Base-by-base conservation (phyloP, 225 moss, liverwort and hornwort species). In the Bryum argenteum region DNA sequence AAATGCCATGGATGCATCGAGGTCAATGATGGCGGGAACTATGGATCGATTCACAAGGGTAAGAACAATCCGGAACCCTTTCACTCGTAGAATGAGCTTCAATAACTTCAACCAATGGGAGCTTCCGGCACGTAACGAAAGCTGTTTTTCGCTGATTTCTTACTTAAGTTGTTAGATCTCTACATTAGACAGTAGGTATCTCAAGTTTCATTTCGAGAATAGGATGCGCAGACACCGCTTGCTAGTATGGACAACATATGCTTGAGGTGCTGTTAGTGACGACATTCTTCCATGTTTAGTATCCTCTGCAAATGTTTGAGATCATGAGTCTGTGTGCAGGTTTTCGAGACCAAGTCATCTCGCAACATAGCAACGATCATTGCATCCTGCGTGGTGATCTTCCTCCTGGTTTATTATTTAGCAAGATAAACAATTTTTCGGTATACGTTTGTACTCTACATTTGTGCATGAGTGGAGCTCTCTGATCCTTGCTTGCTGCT, bases 1-100 rank as follows among this genome's bases (percentile, higher is more conserved):
- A 65, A 93, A 90, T 84, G 96, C 87, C 67, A 96, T 96, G 91
- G 93, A 96, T 74, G 77, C 93, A 52, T 84, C 89, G 79, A 90
- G 91, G 80, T 91, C 93, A 55, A 71, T 90, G 71, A 88, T 96
- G 79, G 87, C 93, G 56, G 93, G 96, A 73, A 93, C 91, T 48
- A 88, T 95, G 88, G 90, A 90, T 66, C 92, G 90, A 60, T 92
- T 95, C 54, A 92, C 82, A 44, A 82, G 76, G 84, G 96, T 96
- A 85, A 54, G 74, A 60, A 65, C 10, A 23, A 58, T 44, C 24
- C 18, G 70, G 16, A n/a, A 6, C 19, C n/a, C n/a, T n/a, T n/a
- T 43, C 21, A 57, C 18, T 15, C 33, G 33, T 33, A 33, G 5
- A 33, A 33, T 33, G 33, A 6, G n/a, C n/a, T n/a, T n/a, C n/a